These are phyloP conservation scores for Daldinia caldariorum DNA, from an alignment of 495 filamentous ascomycete genomes.

Conservation along the genomic window DNA sequence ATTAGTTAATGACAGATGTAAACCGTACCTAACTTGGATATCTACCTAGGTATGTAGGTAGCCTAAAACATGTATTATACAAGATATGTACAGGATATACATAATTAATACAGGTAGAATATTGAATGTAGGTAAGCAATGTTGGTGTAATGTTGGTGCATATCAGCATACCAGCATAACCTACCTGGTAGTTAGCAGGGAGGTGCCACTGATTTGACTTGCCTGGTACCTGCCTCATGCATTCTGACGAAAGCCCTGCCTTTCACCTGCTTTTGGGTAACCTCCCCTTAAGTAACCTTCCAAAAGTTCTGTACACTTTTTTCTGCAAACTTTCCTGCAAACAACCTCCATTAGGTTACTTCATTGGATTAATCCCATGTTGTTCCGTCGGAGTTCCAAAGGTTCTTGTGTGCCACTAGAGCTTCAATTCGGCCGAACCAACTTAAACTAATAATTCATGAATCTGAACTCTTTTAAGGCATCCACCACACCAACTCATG, in stretches of 20 bases:
- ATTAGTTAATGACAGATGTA: neutral
- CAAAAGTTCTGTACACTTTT: neutral
- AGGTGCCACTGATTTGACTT: constrained; percentile 10
- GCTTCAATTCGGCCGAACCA: constrained; percentile 9
- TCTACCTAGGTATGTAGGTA: no score
- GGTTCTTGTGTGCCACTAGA: constrained; percentile 3
- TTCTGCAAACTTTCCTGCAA: neutral
- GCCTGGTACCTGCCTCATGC: constrained; percentile 33
- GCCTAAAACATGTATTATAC: neutral
- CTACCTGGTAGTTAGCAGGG: neutral
- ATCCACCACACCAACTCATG: constrained; percentile 1
- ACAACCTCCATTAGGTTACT: neutral
- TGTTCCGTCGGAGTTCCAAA: neutral
- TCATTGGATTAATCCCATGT: no score
- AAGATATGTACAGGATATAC: no score
- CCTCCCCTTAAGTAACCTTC: constrained; percentile 1
- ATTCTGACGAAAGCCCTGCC: constrained; percentile 35
- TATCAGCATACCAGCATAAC: neutral
- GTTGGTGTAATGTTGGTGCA: neutral
- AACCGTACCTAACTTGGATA: neutral
- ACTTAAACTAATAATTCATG: neutral
- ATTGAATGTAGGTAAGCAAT: constrained; percentile 1
- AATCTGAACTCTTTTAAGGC: neutral
- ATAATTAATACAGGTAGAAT: neutral
- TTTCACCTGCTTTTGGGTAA: constrained; percentile 1